Evolutionary conservation across 169 alveolate species (phyloP), one percentile per base, ranked within the genome.

Genomic region (Ichthyophthirius multifiliis): DNA sequence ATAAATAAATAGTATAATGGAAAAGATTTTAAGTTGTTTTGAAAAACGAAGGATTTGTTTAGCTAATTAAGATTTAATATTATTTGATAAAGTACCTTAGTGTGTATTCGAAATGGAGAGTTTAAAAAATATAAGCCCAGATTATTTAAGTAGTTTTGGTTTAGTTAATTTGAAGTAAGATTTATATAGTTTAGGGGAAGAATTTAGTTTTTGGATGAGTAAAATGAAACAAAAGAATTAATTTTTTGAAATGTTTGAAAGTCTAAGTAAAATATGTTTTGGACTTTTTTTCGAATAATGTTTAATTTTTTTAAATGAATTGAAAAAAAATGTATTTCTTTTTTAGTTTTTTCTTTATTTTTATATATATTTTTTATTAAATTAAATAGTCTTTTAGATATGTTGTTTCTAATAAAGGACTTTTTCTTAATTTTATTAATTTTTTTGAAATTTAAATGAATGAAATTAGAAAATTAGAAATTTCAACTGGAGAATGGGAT

Each of bases 91-190:
- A 7, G 71, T 27, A 27, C 27, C 71, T 27, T 55, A 27, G 13
- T 55, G 71, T 55, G 31, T 55, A 12, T 55, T 55, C 43, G 71
- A 55, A 55, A 55, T 55, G 71, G 71, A 55, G 31, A 55, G 71
- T 39, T 55, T 55, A 23, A 39, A 55, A 27, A 55, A 55, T 23
- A 55, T 55, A 39, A 55, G 71, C 4, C 71, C 71, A 1, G 31
- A 55, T n/a, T 39, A 55, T 9, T 55, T 55, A 55, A 39, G 43
- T 5, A 55, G 31, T 18, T 39, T 27, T 55, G 31, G 23, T 0
- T 23, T 55, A 5, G 10, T 55, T 6, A 34, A 55, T 55, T 27
- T 55, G 71, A 55, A 27, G 10, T 20, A 55, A 55, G 71, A 55
- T 6, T 39, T 39, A 10, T 55, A 27, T 27, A 20, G 41, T 23